Evolutionary conservation across 257 asterid species (phyloP), one percentile per base, ranked within the genome.

Genomic region (Lantana camara): DNA sequence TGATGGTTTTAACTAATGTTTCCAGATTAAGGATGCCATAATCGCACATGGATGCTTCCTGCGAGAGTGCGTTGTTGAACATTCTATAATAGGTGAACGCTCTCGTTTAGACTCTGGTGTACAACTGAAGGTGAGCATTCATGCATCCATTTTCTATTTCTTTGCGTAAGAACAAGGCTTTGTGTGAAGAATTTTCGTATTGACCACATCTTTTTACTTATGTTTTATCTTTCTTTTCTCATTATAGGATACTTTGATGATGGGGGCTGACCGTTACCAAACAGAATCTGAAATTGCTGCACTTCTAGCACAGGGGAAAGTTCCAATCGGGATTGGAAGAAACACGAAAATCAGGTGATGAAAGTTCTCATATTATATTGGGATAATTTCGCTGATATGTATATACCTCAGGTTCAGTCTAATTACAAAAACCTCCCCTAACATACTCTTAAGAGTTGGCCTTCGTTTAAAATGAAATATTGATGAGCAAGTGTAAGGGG

Each of bases 21-120:
- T 73, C 57, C 83, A 90, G 99, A 82, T 94, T 48, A 88, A 88
- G 78, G 95, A 86, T 49, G 96, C 98, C 3, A 94, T 94, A 73
- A 85, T 94, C 73, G 83, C 99, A 14, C 99, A 94, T 13, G 99
- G 99, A 32, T 94, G 99, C 73, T 94, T 94, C 83, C 75, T 94
- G 68, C 72, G 98, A 34, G 96, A 94, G 64, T 90, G 99, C 75
- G 60, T 65, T 10, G 83, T 94, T 17, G 80, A 86, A 51, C 98
- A 91, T 62, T 88, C 99, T 17, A 77, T 94, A 34, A 84, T 94
- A 11, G 99, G 98, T n/a, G 96, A 94, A 67, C 83, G 98, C 22
- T 90, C 99, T 47, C 96, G 99, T 44, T 55, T 94, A 40, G 97
- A 91, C 81, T 67, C 75, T 5, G 99, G 98, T 3, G 99, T 94